Evolutionary conservation across 805 yeast species (phyloP), one percentile per base, ranked within the genome.

Genomic region (Maudiozyma barnettii): DNA sequence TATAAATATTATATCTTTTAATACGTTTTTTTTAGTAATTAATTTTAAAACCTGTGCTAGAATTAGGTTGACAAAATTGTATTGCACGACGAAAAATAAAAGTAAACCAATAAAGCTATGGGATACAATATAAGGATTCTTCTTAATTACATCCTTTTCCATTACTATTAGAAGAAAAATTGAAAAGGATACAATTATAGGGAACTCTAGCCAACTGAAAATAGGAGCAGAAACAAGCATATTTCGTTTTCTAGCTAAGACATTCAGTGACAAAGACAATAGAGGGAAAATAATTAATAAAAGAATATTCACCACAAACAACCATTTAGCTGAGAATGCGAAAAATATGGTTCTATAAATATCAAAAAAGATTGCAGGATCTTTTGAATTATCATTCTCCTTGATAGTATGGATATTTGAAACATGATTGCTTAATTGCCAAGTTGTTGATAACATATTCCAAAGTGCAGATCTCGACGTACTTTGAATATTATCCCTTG

Each of bases 401-500:
- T 36, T 22, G 3, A 45, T 19, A 16, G 22, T 57, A 5, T 66
- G 67, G 7, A 18, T 39, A 13, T 61, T 60, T 1, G 77, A 71
- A 55, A 88, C 55, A 19, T 71, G 69, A 1, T 58, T 54, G 1
- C 78, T 68, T 49, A 84, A 69, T 54, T 82, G 93, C 55, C 84
- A 64, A 0, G 95, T 71, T 45, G 78, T 81, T 4, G 81, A 73
- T 33, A 85, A 70, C 96, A 90, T 90, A 59, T 86, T 91, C 82
- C 91, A 84, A 41, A 90, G 66, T 0, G 95, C 82, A 40, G 76
- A 81, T 50, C 74, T 77, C 18, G 82, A 69, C 13, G 86, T 75
- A 50, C 80, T 78, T 43, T 73, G 69, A 41, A 85, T 82, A 43
- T 77, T 76, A 63, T 90, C 97, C 41, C 78, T 71, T 14, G 70